phyloP scores from a whole-genome alignment of 768 basidiomycete species.

The Lepiota venenata region DNA sequence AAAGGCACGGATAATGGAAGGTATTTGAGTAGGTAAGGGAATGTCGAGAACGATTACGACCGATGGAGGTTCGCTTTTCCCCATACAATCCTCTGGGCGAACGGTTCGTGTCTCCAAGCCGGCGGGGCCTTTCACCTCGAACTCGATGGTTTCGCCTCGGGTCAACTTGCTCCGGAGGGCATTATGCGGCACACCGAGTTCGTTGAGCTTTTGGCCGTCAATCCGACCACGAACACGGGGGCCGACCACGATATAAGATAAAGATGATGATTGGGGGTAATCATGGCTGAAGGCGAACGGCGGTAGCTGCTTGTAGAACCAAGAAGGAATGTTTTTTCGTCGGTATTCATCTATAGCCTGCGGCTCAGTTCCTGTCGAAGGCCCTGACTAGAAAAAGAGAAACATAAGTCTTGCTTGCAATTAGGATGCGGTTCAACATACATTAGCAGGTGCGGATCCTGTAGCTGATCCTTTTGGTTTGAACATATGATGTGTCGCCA shows the following conservation, averaged over 20 bases:
- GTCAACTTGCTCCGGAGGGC: constrained; percentile 57
- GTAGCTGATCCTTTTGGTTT: constrained; percentile 11
- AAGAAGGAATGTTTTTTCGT: constrained; percentile 24
- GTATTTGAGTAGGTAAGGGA: constrained; percentile 57
- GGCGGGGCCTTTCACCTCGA: constrained; percentile 40
- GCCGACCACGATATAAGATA: constrained; percentile 51
- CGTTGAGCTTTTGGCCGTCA: constrained; percentile 57
- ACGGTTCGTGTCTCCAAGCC: constrained; percentile 43
- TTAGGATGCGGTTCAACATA: too few relatives aligned
- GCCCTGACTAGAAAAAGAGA: neutral
- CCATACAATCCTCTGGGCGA: constrained; percentile 57
- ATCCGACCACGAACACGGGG: constrained; percentile 68
- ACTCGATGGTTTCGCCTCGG: constrained; percentile 59
- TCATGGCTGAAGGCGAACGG: constrained; percentile 21
- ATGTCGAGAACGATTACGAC: constrained; percentile 70
- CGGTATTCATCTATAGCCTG: constrained; percentile 23
- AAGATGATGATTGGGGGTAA: constrained; percentile 25
- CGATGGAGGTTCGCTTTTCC: constrained; percentile 45
- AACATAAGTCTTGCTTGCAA: neutral
- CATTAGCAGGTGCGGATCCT: neutral
- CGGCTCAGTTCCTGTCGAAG: neutral
- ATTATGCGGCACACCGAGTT: constrained; percentile 61
- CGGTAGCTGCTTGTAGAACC: constrained; percentile 37
- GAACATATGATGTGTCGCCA: constrained; percentile 4
- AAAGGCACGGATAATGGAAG: constrained; percentile 47